A percentile compares a stretch with the other conserved stretches of the same genome.
Conservation (phyloP, 1,139 yeast genomes). For the Yamadazyma diddensiae region DNA sequence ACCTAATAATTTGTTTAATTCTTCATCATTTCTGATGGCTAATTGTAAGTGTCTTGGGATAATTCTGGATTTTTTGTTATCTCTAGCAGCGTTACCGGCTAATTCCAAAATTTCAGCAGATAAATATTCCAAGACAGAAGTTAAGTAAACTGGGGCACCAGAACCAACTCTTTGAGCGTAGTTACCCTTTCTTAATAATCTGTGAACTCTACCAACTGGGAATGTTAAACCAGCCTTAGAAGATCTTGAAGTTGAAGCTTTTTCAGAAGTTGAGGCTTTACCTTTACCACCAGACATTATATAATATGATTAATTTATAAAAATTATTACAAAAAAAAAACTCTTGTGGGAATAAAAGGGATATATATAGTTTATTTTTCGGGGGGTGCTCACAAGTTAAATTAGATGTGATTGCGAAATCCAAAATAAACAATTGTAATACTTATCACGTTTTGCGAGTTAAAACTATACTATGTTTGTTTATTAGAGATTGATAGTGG, state of each 20-base stretch:
- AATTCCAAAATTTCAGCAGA: slow-evolving; percentile 97
- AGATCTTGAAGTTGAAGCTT: slow-evolving; percentile 96
- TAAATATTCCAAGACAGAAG: slow-evolving; percentile 93
- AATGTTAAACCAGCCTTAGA: slow-evolving; percentile 97
- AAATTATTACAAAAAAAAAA: slow-evolving; percentile 2
- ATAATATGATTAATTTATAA: slow-evolving; percentile 1
- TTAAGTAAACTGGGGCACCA: slow-evolving; percentile 94
- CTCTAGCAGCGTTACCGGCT: slow-evolving; percentile 99
- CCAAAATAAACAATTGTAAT: neutral
- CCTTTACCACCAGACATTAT: slow-evolving; percentile 98
- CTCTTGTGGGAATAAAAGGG: slow-evolving; percentile 6
- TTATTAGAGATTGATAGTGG: neutral
- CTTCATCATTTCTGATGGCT: slow-evolving; percentile 98
- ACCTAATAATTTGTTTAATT: slow-evolving; percentile 75
- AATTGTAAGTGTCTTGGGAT: slow-evolving; percentile 98
- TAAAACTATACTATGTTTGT: too few species aligned
- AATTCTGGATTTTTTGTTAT: slow-evolving; percentile 96
- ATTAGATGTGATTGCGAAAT: too few species aligned
- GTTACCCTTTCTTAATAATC: slow-evolving; percentile 96
- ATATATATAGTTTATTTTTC: slow-evolving; percentile 3
- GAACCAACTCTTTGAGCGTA: slow-evolving; percentile 99
- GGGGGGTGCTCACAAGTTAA: too few species aligned
- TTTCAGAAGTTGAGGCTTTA: slow-evolving; percentile 90
- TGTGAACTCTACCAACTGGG: slow-evolving; percentile 99
- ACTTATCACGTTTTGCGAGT: neutral